phyloP scores from a whole-genome alignment of 768 basidiomycete species.

The Lentinula edodes region DNA sequence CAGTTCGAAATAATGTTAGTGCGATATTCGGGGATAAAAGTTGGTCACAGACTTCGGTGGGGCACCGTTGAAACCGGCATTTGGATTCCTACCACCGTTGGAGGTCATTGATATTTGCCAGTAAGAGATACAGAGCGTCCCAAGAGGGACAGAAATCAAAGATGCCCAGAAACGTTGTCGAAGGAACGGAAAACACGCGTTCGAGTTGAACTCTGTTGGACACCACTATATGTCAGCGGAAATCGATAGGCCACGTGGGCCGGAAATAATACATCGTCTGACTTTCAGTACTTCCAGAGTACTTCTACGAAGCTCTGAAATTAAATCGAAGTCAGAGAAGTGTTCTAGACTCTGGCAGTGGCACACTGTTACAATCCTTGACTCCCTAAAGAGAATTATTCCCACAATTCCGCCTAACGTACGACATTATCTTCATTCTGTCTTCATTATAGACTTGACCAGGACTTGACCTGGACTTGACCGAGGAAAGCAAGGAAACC shows the following conservation, averaged over 20 bases:
- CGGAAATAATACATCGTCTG: too few relatives aligned
- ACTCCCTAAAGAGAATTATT: too few relatives aligned
- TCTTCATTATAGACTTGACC: too few relatives aligned
- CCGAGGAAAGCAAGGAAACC: too few relatives aligned
- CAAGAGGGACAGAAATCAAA: not conserved
- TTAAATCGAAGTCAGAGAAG: too few relatives aligned
- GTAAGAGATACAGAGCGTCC: not conserved
- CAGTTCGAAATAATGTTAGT: not conserved
- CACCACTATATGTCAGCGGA: not conserved
- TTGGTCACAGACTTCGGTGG: not conserved
- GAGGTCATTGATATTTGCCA: not conserved
- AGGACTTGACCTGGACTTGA: too few relatives aligned
- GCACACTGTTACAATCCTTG: too few relatives aligned
- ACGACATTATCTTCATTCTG: too few relatives aligned
- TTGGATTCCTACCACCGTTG: not conserved
- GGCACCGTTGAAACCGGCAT: not conserved
- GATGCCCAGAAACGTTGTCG: not conserved
- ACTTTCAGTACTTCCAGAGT: too few relatives aligned
- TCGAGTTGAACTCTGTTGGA: not conserved
- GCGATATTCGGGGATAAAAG: not conserved
- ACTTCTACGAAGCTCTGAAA: not conserved
- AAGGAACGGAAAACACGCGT: slow-evolving; percentile 1
- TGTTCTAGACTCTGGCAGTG: too few relatives aligned
- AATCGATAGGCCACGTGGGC: slow-evolving; percentile 2
- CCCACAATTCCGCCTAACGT: too few relatives aligned